Conservation (phyloP, 169 alveolate genomes). For the Babesia bigemina region DNA sequence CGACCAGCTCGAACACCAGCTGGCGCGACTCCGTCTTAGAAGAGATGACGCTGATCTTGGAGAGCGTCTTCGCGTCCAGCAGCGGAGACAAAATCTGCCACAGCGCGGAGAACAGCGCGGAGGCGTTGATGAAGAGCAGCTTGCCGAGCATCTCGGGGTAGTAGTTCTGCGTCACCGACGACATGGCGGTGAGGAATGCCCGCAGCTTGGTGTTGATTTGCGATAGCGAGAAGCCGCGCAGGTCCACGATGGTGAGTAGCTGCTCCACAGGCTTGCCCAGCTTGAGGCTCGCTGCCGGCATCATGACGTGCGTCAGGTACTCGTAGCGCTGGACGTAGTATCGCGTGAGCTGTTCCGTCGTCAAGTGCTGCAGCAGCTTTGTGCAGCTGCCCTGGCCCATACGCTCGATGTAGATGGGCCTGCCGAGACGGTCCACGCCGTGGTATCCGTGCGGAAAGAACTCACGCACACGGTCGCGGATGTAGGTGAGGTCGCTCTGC, state of each 20-base stretch:
- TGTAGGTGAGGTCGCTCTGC: slow-evolving; percentile 47
- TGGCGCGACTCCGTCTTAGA: slow-evolving; percentile 68
- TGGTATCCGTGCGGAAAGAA: slow-evolving; percentile 75
- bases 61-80: slow-evolving; percentile 87
- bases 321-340: slow-evolving; percentile 69
- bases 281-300: slow-evolving; percentile 49
- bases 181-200: slow-evolving; percentile 68
- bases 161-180: slow-evolving; percentile 86
- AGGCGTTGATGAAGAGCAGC: slow-evolving; percentile 88
- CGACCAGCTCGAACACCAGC: slow-evolving; percentile 64
- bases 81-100: slow-evolving; percentile 88
- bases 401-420: slow-evolving; percentile 79
- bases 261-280: slow-evolving; percentile 58
- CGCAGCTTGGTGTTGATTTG: slow-evolving; percentile 70
- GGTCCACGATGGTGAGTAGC: slow-evolving; percentile 71
- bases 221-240: slow-evolving; percentile 69
- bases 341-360: slow-evolving; percentile 47
- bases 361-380: slow-evolving; percentile 38
- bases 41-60: slow-evolving; percentile 85
- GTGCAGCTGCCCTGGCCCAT: slow-evolving; percentile 73
- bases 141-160: slow-evolving; percentile 91
- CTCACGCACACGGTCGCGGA: slow-evolving; percentile 55
- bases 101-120: slow-evolving; percentile 86
- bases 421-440: slow-evolving; percentile 72
- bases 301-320: slow-evolving; percentile 60